Evolutionary conservation across 2,329 filamentous ascomycete species (phyloP), one percentile per base, ranked within the genome.

Genomic region (Pyricularia pennisetigena): DNA sequence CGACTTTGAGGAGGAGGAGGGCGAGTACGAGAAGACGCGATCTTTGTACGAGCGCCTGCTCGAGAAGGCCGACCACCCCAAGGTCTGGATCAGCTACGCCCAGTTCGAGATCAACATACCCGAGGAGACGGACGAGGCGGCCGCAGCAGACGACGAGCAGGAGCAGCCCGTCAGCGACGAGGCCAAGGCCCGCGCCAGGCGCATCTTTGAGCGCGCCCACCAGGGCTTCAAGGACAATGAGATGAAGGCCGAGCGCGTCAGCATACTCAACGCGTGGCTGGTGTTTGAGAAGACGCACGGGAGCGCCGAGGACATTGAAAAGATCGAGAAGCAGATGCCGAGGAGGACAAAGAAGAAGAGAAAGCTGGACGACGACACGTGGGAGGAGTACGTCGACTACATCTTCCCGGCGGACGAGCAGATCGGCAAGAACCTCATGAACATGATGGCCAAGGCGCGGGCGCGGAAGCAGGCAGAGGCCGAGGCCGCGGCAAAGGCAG

Each of bases 11-110:
- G 94, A 98, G 76, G 93, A 97, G 74, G 93, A 97, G 78, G 92
- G 89, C 74, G 93, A 97, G 78, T 97, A 94, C 78, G 92, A 93
- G 67, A 85, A 89, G 65, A 93, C 93, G 4, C 86, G 95, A 65
- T 81, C 82, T 3, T 82, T 99, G 63, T 99, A 98, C 80, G 94
- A 98, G 81, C 88, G 94, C 8, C 85, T 99, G 14, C 85, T 99
- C 62, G 84, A 92, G 74, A 97, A 96, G 87, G 97, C 95, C n/a
- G 90, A 95, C 75, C 95, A 99, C 76, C 93, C 97, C 83, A 99
- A 98, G 83, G 95, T 99, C 70, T 99, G 95, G 95, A 97, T 95
- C 78, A 94, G 92, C 78, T 99, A 94, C 80, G 95, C 95, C n/a
- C 92, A 96, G 78, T 98, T 99, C 75, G 95, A 99, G 79, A 92